Evolutionary conservation across 2,329 filamentous ascomycete genomes (phyloP).

Genomic region (Phoma herbarum): DNA sequence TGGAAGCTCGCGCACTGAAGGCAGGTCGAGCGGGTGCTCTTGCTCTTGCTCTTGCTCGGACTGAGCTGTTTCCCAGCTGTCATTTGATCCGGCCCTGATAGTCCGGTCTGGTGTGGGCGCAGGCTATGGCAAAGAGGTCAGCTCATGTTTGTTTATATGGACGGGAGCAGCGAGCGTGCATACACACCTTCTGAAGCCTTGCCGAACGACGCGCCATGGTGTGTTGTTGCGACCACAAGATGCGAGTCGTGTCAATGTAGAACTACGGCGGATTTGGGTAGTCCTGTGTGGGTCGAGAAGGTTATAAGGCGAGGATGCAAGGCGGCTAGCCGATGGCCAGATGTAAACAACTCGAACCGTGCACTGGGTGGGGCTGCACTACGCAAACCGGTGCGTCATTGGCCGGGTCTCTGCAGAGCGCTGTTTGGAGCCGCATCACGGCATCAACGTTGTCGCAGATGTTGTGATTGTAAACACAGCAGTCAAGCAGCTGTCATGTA

Average conservation of each 20-base stretch:
- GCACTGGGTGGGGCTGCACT: conserved; percentile 1
- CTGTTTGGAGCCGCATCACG: conserved; percentile 4
- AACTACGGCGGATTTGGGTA: conserved; percentile 30
- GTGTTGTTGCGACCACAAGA: conserved; percentile 20
- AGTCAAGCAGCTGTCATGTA: conserved; percentile 14
- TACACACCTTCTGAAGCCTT: conserved; percentile 48
- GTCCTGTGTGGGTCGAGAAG: conserved; percentile 38
- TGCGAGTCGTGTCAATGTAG: conserved; percentile 18
- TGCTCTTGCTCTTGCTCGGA: conserved; percentile 32
- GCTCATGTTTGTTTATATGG: conserved; percentile 41
- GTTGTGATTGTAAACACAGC: conserved; percentile 24
- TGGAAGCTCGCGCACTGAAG: conserved; percentile 33
- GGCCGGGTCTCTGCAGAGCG: conserved; percentile 5
- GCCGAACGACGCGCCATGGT: conserved; percentile 51
- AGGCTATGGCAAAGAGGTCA: conserved; percentile 36
- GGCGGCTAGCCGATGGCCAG: conserved; percentile 11
- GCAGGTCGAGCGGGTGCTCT: conserved; percentile 28
- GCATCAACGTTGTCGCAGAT: conserved; percentile 14
- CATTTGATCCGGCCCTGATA: conserved; percentile 27
- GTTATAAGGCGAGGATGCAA: conserved; percentile 18
- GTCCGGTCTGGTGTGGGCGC: conserved; percentile 34
- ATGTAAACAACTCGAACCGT: conserved; percentile 20
- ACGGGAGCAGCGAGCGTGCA: background rate
- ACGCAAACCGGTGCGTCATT: conserved; percentile 19
- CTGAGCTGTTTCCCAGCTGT: conserved; percentile 42